These are phyloP conservation scores for Spatholobus suberectus DNA, from an alignment of 306 rosid species.

Conservation along the genomic window DNA sequence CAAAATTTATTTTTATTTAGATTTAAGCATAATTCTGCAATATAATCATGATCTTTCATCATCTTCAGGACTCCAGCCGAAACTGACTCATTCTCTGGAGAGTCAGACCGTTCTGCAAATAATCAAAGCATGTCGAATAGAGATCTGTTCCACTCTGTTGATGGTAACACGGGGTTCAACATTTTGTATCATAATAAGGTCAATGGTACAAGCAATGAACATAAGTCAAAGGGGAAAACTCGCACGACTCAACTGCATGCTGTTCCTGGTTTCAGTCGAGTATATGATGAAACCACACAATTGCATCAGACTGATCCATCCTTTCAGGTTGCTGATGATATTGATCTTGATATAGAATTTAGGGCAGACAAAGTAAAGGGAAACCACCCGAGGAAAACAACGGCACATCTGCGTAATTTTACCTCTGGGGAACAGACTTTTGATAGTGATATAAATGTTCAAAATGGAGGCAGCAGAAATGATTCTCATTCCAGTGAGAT, in stretches of 20 bases:
- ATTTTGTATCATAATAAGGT: not conserved
- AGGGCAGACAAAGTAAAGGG: not conserved
- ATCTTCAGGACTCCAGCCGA: not conserved
- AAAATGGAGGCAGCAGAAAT: not conserved
- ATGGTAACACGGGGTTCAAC: not conserved
- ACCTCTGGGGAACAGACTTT: not conserved
- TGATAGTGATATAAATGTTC: not conserved
- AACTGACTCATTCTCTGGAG: conserved; percentile 14
- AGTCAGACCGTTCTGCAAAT: not conserved
- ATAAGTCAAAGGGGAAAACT: not conserved
- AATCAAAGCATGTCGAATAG: not conserved
- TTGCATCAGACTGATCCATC: not conserved
- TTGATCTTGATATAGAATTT: not conserved
- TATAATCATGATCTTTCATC: not conserved
- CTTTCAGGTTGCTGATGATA: not conserved
- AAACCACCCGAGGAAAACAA: not conserved
- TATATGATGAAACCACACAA: not conserved
- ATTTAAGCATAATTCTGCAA: not conserved
- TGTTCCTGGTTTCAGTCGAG: not conserved
- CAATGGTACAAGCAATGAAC: not conserved
- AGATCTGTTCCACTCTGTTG: not conserved
- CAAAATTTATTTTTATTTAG: not conserved
- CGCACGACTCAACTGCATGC: not conserved
- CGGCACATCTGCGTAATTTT: not conserved
- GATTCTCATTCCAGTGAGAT: not conserved